Conservation (phyloP, 345 rosid genomes). For the Orychophragmus violaceus region DNA sequence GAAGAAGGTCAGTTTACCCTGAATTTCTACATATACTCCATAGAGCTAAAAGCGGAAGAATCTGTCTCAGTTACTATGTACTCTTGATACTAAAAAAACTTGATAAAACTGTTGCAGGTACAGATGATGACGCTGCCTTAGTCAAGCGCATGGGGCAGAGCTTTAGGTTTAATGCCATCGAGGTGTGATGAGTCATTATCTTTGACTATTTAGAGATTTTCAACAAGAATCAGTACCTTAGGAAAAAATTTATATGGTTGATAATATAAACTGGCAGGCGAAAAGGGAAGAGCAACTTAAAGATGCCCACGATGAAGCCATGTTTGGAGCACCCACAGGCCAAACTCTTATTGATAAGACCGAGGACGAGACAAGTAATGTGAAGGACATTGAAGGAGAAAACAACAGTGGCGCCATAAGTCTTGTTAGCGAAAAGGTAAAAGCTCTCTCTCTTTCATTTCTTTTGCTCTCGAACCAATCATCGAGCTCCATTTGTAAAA, state of each 20-base stretch:
- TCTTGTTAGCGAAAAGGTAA: conserved; percentile 79
- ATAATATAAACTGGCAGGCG: conserved; percentile 39
- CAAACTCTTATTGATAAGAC: conserved; percentile 19
- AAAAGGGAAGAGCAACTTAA: conserved; percentile 65
- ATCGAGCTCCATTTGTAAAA: neutral
- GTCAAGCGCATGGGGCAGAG: conserved; percentile 87
- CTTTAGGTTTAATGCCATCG: conserved; percentile 75
- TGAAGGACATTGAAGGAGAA: conserved; percentile 34
- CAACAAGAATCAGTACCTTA: neutral
- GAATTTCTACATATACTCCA: neutral
- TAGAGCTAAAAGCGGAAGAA: neutral
- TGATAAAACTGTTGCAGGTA: conserved; percentile 41
- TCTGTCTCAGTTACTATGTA: neutral
- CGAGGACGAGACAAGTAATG: conserved; percentile 27
- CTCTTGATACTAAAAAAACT: neutral
- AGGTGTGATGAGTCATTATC: conserved; percentile 40
- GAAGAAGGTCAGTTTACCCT: conserved; percentile 46
- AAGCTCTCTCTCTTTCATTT: neutral
- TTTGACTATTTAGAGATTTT: neutral
- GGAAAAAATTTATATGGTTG: neutral
- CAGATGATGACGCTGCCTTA: conserved; percentile 69
- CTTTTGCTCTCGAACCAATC: neutral
- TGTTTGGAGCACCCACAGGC: conserved; percentile 65
- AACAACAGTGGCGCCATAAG: conserved; percentile 27
- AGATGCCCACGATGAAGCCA: conserved; percentile 86